Evolutionary conservation across 129 eudicot species (phyloP).

Genomic region (Lactuca sativa): DNA sequence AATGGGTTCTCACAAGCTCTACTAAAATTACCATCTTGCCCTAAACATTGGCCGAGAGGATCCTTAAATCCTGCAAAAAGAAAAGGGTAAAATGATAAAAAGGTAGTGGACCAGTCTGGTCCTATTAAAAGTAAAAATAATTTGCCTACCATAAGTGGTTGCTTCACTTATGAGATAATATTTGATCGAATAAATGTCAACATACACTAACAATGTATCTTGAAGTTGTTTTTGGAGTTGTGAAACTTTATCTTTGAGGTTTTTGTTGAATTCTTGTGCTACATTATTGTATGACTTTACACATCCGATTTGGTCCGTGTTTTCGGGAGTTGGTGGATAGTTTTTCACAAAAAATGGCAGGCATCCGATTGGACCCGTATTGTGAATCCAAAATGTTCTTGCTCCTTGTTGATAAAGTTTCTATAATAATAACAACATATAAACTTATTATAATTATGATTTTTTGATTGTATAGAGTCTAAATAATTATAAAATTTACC

Average conservation of each 20-base stretch:
- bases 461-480: neutral
- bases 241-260: constrained; percentile 45
- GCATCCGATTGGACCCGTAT: constrained; percentile 67
- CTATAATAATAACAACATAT: constrained; percentile 26
- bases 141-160: constrained; percentile 39
- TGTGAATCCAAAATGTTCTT: constrained; percentile 61
- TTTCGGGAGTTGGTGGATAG: constrained; percentile 44
- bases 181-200: constrained; percentile 55
- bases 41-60: too few relatives aligned
- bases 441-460: neutral
- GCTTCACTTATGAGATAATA: constrained; percentile 52
- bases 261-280: constrained; percentile 56
- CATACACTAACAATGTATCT: constrained; percentile 38
- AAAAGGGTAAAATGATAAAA: too few relatives aligned
- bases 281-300: constrained; percentile 53
- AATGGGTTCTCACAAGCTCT: constrained; percentile 34
- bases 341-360: constrained; percentile 36
- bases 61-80: too few relatives aligned
- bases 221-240: constrained; percentile 43
- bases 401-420: constrained; percentile 60
- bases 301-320: constrained; percentile 50
- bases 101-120: too few relatives aligned
- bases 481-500: too few relatives aligned
- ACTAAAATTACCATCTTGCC: constrained; percentile 23
- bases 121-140: too few relatives aligned